Base-by-base conservation (phyloP, 2,329 filamentous ascomycete species). In the Fusarium sp. region DNA sequence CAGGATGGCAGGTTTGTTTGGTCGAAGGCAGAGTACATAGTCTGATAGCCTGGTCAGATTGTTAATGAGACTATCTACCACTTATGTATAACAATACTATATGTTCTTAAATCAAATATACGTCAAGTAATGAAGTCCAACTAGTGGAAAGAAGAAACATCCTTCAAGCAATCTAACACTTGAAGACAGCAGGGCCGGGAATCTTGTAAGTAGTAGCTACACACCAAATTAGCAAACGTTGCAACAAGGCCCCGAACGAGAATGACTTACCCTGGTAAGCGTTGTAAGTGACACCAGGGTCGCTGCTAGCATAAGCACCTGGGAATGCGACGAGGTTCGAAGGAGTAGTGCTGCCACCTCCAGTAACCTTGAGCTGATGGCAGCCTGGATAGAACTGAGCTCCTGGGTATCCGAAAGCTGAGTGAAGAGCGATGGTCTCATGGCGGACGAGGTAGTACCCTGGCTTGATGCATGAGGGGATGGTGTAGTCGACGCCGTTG, bases 371-470 rank as follows among this genome's bases (percentile, higher is more conserved):
- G 25, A 89, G 81, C 76, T 88, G 87, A 76, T 88, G 86, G 78
- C 86, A 89, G 10, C 85, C 85, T 0, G 87, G 86, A 72, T 89
- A 89, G 76, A 88, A 85, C 72, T 89, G 87, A 2, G 84, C 86
- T 20, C 87, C 87, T 1, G 85, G 85, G 71, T 87, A 87, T 8
- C 75, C 46, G 59, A 77, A 83, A 18, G 80, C 81, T 5, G 84
- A 71, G 76, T 88, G 86, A 53, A 89, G 81, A 6, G 86, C 87
- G 64, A 88, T 84, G 73, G 87, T 83, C 76, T 89, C 87, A 72
- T 89, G 87, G 51, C 87, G 85, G 25, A 89, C 86, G 58, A 89
- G 84, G 77, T 89, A 88, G 81, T 86, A 86, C 3, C 87, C 87
- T 1, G 83, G 77, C 45, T 82, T 79, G 42, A 89, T 80, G 77